Base-by-base conservation (phyloP, 1,139 yeast genomes). In the Pichia sp. region DNA sequence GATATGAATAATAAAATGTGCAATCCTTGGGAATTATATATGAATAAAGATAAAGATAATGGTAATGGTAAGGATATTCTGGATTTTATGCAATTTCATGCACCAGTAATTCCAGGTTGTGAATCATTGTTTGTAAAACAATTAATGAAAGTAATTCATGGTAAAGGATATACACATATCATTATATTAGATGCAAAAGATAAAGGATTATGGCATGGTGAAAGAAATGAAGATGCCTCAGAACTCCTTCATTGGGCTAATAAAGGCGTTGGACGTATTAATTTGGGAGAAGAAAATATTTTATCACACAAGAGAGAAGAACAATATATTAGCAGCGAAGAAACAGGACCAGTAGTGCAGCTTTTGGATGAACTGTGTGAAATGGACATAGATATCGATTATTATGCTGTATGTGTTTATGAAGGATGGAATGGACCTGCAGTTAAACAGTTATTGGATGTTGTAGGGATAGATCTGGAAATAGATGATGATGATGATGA, bases 61-160 rank as follows among this genome's bases (percentile, higher is more conserved):
- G 35, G 25, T 2, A 32, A 12, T n/a, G 26, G 20, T 9, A 26
- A 16, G 16, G 16, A 16, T 16, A 16, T 16, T 16, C 16, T 25
- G 12, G 50, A 41, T 16, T 30, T 87, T 16, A 59, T 92, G 5
- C 97, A 89, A 58, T 87, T 87, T 56, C 67, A 97, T 41, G 76
- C 96, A 0, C 97, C 98, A 0, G 72, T 89, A 3, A 68, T 90
- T 16, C 84, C 94, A 0, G 81, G 83, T 1, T 78, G 70, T 51
- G 68, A 74, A 27, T 62, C 65, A 31, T 64, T 65, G 27, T 86
- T 82, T 57, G 71, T 83, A 7, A 52, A 63, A 3, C 72, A 78
- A n/a, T 69, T 82, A 10, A 57, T 86, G 4, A 44, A 67, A 7
- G 81, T 83, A 2, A 72, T 80, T 40, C 61, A 81, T 9, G 48